These are phyloP conservation scores for Houttuynia cordata DNA, from an alignment of 164 flowering plant species.

Conservation along the genomic window DNA sequence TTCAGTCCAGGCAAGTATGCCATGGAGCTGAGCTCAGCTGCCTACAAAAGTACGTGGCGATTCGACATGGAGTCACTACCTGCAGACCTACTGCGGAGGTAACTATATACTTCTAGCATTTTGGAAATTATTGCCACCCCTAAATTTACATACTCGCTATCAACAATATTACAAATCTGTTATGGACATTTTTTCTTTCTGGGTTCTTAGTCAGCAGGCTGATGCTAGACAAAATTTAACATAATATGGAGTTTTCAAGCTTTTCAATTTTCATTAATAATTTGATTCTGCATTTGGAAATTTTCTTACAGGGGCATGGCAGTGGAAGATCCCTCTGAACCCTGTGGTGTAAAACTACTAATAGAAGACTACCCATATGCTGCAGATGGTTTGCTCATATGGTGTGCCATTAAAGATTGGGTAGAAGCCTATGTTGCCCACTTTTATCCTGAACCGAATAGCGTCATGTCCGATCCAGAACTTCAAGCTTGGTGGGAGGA, in stretches of 20 bases:
- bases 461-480: slow-evolving; percentile 54
- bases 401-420: slow-evolving; percentile 82
- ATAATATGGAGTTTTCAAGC: too few relatives aligned
- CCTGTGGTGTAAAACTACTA: too few relatives aligned
- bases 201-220: too few relatives aligned
- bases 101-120: not conserved
- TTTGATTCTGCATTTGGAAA: too few relatives aligned
- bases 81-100: slow-evolving; percentile 78
- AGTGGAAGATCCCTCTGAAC: slow-evolving; percentile 70
- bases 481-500: slow-evolving; percentile 97
- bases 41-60: slow-evolving; percentile 71
- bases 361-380: slow-evolving; percentile 97
- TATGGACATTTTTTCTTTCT: too few relatives aligned
- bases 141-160: too few relatives aligned
- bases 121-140: too few relatives aligned
- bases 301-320: slow-evolving; percentile 78
- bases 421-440: too few relatives aligned
- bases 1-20: slow-evolving; percentile 82
- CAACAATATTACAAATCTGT: too few relatives aligned
- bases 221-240: not conserved
- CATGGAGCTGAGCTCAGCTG: slow-evolving; percentile 89
- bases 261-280: not conserved
- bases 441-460: slow-evolving; percentile 45
- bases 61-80: slow-evolving; percentile 88
- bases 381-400: slow-evolving; percentile 83